phyloP scores from a whole-genome alignment of 2,329 filamentous ascomycete genomes.

The Microdochium trichocladiopsis region DNA sequence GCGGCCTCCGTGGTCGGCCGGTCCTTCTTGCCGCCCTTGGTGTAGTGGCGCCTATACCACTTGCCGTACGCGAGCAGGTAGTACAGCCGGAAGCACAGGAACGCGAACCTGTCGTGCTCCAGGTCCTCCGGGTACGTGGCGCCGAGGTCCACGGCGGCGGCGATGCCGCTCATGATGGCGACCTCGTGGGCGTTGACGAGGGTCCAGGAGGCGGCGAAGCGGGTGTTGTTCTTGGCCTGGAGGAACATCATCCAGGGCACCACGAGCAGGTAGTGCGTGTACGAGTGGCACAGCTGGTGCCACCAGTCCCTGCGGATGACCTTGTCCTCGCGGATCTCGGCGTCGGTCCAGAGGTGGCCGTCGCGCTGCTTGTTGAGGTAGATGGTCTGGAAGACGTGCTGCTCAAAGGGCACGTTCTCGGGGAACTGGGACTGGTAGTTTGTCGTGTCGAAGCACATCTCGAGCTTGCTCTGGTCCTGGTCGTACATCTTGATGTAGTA shows the following conservation, averaged over 20 bases:
- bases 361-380: constrained; percentile 52
- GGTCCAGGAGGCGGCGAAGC: constrained; percentile 59
- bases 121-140: constrained; percentile 57
- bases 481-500: constrained; percentile 52
- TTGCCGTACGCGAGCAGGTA: constrained; percentile 54
- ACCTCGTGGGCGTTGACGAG: constrained; percentile 62
- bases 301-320: constrained; percentile 54
- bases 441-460: constrained; percentile 48
- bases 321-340: constrained; percentile 44
- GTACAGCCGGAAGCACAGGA: constrained; percentile 54
- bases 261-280: constrained; percentile 50
- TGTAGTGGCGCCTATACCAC: constrained; percentile 43
- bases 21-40: constrained; percentile 11
- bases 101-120: constrained; percentile 54
- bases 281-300: constrained; percentile 55
- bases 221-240: constrained; percentile 51
- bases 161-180: constrained; percentile 60
- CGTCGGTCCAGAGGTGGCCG: constrained; percentile 42
- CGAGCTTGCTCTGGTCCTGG: constrained; percentile 40
- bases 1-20: constrained; percentile 21
- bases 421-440: constrained; percentile 55
- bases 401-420: constrained; percentile 31
- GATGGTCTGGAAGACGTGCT: constrained; percentile 37
- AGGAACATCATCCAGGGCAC: constrained; percentile 62
- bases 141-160: constrained; percentile 61